Conservation (phyloP, 164 flowering plant species). For the Stephania yunnanensis region DNA sequence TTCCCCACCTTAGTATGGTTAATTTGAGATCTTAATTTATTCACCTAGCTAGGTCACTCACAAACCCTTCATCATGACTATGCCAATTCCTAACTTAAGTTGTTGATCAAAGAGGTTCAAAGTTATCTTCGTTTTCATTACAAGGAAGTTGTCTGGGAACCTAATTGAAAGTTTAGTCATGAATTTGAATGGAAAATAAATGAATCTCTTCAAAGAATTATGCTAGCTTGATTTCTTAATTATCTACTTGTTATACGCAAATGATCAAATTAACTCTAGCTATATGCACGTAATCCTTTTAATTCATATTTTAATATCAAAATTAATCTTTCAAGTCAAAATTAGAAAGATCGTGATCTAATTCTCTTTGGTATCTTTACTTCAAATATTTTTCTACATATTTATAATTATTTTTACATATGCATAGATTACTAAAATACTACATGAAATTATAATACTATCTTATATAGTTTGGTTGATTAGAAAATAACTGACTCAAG, state of each 20-base stretch:
- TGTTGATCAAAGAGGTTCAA: not conserved
- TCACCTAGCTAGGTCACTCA: not conserved
- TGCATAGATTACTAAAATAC: not conserved
- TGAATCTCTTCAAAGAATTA: no score
- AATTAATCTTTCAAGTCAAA: no score
- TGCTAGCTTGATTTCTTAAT: not conserved
- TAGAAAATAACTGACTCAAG: no score
- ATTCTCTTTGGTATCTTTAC: no score
- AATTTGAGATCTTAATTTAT: not conserved
- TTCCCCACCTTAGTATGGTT: not conserved
- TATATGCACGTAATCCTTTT: no score
- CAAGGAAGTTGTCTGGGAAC: not conserved
- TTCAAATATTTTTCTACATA: no score
- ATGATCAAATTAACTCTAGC: not conserved
- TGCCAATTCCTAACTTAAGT: not conserved
- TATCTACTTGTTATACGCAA: not conserved
- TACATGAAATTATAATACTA: not conserved
- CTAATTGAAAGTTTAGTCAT: not conserved
- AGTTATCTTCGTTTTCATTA: not conserved
- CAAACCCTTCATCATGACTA: not conserved
- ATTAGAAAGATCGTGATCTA: no score
- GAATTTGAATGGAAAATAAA: not conserved
- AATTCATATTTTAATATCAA: no score
- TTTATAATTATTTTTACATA: not conserved
- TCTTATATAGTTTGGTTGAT: no score